Base-by-base conservation (phyloP, 2,329 filamentous ascomycete genomes). In the Pyrenophora teres region DNA sequence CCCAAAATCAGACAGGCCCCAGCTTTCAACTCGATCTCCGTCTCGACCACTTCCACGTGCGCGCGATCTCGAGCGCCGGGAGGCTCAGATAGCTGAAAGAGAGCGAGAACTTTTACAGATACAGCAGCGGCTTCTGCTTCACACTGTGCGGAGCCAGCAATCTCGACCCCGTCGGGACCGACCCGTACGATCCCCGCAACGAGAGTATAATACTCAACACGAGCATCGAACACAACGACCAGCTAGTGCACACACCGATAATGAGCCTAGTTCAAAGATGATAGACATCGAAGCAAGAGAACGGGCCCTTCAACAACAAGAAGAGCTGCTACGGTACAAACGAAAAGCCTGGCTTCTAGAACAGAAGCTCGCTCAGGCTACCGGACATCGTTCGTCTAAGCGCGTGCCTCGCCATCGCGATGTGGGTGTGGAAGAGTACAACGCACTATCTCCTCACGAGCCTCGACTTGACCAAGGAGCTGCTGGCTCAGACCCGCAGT, bases 261-360 rank as follows among this genome's bases (percentile, higher is more conserved):
- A 37, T 13, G 16, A 21, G 15, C 9, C 19, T 10, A 40, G 40
- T 13, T 1, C 40, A 21, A 49, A 27, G 16, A 19, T 31, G 15
- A 30, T 30, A 12, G 43, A 52, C 2, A 45, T 54, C 6, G 46
- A 57, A 30, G 52, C 45, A 31, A 48, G 43, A 40, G 50, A 50
- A 42, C 42, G 38, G 8, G 50, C 56, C n/a, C 39, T 52, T 7
- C 38, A 44, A 23, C 49, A 48, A n/a, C 38, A 40, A 21, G 52
- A 54, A 40, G 54, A 54, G 46, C 36, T 57, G 3, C 37, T 54
- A 6, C 38, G 41, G 4, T 56, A 51, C 41, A 62, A 55, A 33
- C 50, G 50, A 18, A 57, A 47, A 23, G 47, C 30, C 6, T 51
- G 46, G 35, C 32, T 47, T 12, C 47, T 54, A 8, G 50, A 55